A percentile compares a stretch with the other conserved stretches of the same genome.
Evolutionary conservation across 129 eudicot species (phyloP).

Genomic region (Lactuca sativa): DNA sequence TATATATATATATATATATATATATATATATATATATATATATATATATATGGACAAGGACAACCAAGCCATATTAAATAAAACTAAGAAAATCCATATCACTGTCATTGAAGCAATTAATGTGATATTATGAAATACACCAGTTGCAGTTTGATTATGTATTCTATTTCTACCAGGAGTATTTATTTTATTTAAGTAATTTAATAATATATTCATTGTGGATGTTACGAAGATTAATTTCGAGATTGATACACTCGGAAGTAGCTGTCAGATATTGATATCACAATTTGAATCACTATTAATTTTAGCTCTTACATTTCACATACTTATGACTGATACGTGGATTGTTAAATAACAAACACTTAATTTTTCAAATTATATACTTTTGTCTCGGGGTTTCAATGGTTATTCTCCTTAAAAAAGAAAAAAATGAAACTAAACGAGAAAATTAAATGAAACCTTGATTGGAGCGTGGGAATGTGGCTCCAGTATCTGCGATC

Average conservation of each 20-base stretch:
- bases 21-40: no score
- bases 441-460: conserved; percentile 40
- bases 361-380: neutral
- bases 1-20: no score
- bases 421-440: no score
- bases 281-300: neutral
- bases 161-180: no score
- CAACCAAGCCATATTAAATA: neutral
- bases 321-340: neutral
- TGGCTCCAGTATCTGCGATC: conserved; percentile 82
- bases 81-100: neutral
- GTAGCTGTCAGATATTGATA: conserved; percentile 16
- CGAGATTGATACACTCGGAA: neutral
- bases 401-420: no score
- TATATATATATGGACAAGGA: no score
- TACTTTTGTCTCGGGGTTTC: neutral
- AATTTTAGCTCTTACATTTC: neutral
- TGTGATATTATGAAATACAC: neutral
- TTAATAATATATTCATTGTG: neutral
- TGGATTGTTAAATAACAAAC: neutral
- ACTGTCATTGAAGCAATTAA: no score
- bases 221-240: neutral
- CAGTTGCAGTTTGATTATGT: neutral
- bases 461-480: conserved; percentile 62
- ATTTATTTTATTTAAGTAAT: neutral